A percentile compares a stretch with the other conserved stretches of the same genome.
Conservation (phyloP, 768 basidiomycete species). For the Tylopilus plumbeoviolaceoides region DNA sequence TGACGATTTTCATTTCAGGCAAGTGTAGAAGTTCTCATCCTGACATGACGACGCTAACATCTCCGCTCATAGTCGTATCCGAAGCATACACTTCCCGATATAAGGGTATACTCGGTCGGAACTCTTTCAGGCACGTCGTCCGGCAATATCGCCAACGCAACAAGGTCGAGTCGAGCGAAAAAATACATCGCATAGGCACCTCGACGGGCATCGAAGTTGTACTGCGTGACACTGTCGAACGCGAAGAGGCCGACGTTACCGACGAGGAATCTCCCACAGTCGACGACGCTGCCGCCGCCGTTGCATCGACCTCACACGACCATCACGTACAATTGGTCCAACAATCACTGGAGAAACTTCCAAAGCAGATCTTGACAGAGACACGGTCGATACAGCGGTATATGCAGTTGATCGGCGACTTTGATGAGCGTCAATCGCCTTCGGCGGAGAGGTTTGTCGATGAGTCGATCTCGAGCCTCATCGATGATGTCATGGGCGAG, state of each 20-base stretch:
- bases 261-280: neutral
- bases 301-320: slow-evolving; percentile 4
- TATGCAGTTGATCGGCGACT: slow-evolving; percentile 32
- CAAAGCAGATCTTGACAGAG: slow-evolving; percentile 35
- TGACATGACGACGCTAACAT: neutral
- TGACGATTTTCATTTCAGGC: slow-evolving; percentile 76
- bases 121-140: slow-evolving; percentile 43
- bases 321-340: slow-evolving; percentile 20
- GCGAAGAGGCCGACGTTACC: neutral
- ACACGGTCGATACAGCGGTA: slow-evolving; percentile 39
- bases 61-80: slow-evolving; percentile 48
- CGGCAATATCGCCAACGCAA: slow-evolving; percentile 39
- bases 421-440: slow-evolving; percentile 4
- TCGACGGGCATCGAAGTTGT: slow-evolving; percentile 2
- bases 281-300: neutral
- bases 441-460: slow-evolving; percentile 1
- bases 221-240: neutral
- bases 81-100: slow-evolving; percentile 68
- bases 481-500: slow-evolving; percentile 39
- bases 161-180: slow-evolving; percentile 13
- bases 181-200: slow-evolving; percentile 1
- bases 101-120: slow-evolving; percentile 48
- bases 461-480: slow-evolving; percentile 29
- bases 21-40: slow-evolving; percentile 9
- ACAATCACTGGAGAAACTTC: slow-evolving; percentile 36